These are phyloP conservation scores for Paxillus ammoniavirescens DNA, from an alignment of 768 basidiomycete species.

Conservation along the genomic window DNA sequence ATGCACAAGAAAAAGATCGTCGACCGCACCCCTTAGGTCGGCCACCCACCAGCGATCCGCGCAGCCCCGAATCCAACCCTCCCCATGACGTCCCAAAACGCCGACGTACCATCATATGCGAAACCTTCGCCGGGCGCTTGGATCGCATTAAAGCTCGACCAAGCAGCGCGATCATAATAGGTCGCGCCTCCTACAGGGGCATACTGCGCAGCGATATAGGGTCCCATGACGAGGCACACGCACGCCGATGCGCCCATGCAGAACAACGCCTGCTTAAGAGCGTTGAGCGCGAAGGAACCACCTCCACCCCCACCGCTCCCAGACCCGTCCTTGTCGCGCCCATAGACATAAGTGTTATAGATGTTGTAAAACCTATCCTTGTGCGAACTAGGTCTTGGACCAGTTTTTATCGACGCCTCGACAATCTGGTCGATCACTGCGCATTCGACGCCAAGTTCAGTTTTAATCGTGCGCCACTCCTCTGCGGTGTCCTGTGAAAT, in stretches of 20 bases:
- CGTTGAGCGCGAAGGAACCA: constrained; percentile 30
- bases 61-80: constrained; percentile 75
- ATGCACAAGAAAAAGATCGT: neutral
- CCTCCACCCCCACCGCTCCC: constrained; percentile 13
- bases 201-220: constrained; percentile 56
- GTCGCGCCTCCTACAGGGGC: constrained; percentile 63
- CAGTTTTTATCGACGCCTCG: constrained; percentile 35
- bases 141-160: constrained; percentile 77
- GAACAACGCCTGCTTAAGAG: constrained; percentile 49
- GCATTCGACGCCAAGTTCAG: constrained; percentile 77
- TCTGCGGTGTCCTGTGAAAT: constrained; percentile 66
- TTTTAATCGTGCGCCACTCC: constrained; percentile 79
- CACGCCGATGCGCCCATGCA: constrained; percentile 63
- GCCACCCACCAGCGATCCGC: constrained; percentile 75
- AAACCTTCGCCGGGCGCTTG: constrained; percentile 72
- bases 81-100: constrained; percentile 69
- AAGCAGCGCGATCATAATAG: constrained; percentile 74
- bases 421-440: constrained; percentile 72
- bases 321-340: constrained; percentile 39
- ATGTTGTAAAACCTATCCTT: constrained; percentile 61
- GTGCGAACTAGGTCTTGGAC: constrained; percentile 33
- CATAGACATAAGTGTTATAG: constrained; percentile 71
- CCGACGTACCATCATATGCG: constrained; percentile 52
- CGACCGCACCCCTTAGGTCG: constrained; percentile 56
- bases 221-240: constrained; percentile 59